Evolutionary conservation across 352 stramenopile species (phyloP).

Genomic region (Globisporangium parvum): DNA sequence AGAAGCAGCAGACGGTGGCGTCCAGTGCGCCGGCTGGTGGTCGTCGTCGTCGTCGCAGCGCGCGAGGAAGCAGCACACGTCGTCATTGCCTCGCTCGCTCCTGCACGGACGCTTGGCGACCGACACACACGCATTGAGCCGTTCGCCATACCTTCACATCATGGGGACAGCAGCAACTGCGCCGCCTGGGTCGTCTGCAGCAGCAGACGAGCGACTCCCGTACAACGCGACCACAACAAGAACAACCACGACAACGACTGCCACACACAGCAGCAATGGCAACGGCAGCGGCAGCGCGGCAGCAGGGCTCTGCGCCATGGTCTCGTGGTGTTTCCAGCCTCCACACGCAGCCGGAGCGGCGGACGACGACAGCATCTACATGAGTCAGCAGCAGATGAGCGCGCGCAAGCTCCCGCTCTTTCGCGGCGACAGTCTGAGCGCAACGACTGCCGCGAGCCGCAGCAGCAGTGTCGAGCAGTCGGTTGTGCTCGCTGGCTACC

Average conservation of each 20-base stretch:
- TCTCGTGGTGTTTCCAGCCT: conserved; percentile 61
- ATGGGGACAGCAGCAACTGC: too few species aligned
- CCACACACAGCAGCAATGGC: background rate
- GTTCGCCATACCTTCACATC: too few species aligned
- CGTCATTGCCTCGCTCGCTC: too few species aligned
- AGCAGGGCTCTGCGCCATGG: conserved; percentile 32
- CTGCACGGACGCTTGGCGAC: too few species aligned
- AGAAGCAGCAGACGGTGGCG: background rate
- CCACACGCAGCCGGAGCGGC: conserved; percentile 14
- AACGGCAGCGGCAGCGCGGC: conserved; percentile 13
- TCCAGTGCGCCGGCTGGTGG: background rate
- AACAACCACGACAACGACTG: background rate
- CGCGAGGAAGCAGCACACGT: background rate
- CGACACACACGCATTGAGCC: too few species aligned
- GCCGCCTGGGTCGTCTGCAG: too few species aligned
- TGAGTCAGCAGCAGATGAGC: conserved; percentile 24
- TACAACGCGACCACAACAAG: background rate
- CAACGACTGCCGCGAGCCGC: background rate
- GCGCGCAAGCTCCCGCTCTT: conserved; percentile 12
- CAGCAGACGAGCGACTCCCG: too few species aligned
- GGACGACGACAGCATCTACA: conserved; percentile 33
- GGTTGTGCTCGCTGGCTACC: conserved; percentile 31
- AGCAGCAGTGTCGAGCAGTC: conserved; percentile 4
- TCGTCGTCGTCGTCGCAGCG: background rate
- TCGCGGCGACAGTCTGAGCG: conserved; percentile 7